Percentiles rank a stretch among this genome's conserved stretches.
Conservation (phyloP, 257 asterid genomes). For the Phtheirospermum japonicum region DNA sequence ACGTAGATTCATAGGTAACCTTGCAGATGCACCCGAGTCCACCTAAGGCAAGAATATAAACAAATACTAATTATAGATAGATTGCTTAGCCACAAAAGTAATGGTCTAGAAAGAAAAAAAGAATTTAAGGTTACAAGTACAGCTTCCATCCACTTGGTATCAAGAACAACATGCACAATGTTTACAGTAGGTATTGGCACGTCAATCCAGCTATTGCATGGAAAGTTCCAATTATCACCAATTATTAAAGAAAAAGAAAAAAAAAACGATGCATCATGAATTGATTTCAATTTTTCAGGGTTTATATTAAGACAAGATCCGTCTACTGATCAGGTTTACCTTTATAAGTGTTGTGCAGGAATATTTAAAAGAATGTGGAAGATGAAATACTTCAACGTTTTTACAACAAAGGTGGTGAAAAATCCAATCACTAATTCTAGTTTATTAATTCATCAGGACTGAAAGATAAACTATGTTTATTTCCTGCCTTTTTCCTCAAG, state of each 20-base stretch:
- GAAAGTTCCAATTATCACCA: background rate
- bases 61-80: constrained; percentile 15
- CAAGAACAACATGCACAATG: constrained; percentile 23
- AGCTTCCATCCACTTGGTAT: background rate
- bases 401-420: no score
- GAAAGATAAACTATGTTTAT: no score
- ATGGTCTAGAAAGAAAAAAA: background rate
- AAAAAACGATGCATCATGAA: background rate
- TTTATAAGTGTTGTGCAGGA: no score
- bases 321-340: no score
- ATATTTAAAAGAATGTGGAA: no score
- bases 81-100: constrained; percentile 16
- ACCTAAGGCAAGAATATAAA: constrained; percentile 43
- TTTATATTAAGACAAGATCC: background rate
- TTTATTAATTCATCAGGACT: no score
- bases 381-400: no score
- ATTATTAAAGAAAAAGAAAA: background rate
- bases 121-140: background rate
- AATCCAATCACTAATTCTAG: no score
- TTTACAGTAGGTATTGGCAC: background rate
- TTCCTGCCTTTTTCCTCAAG: no score
- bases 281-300: background rate
- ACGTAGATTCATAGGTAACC: constrained; percentile 66
- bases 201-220: constrained; percentile 9
- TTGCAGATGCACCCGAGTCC: constrained; percentile 96